Evolutionary conservation across 2,329 filamentous ascomycete species (phyloP).

Genomic region (Diaporthe caulivora): DNA sequence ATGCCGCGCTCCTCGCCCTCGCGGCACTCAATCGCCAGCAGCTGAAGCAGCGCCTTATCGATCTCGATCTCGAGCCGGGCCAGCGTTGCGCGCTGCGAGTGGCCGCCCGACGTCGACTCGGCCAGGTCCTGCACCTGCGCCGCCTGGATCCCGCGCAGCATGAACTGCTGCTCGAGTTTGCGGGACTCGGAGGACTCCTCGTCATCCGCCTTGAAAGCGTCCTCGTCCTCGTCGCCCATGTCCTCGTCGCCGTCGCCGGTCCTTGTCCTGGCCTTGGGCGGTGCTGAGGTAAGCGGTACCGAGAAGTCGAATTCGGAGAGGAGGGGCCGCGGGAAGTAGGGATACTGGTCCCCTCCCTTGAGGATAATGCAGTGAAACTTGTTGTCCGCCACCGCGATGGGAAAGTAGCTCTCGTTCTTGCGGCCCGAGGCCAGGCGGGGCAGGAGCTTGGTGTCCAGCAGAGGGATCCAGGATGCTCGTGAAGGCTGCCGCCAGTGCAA

Average conservation of each 20-base stretch:
- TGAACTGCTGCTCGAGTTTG: conserved; percentile 83
- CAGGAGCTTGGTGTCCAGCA: conserved; percentile 89
- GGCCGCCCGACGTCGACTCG: conserved; percentile 73
- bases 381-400: conserved; percentile 89
- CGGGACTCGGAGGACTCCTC: conserved; percentile 61
- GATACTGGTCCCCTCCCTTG: conserved; percentile 92
- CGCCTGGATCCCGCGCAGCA: conserved; percentile 79
- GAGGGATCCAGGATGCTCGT: conserved; percentile 89
- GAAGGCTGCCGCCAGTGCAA: conserved; percentile 91
- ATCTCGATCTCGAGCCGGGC: conserved; percentile 83
- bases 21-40: conserved; percentile 90
- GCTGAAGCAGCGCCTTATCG: conserved; percentile 90
- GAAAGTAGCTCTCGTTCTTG: conserved; percentile 93
- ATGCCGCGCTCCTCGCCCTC: conserved; percentile 94
- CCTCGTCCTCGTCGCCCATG: conserved; percentile 51
- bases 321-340: conserved; percentile 90
- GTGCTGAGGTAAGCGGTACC: conserved; percentile 77
- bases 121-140: conserved; percentile 82
- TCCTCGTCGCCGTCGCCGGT: conserved; percentile 51
- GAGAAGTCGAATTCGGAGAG: conserved; percentile 95
- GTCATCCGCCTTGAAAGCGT: conserved; percentile 48
- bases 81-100: conserved; percentile 75
- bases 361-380: conserved; percentile 99
- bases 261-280: conserved; percentile 45
- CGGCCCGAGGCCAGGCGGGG: conserved; percentile 85